Evolutionary conservation across 1,139 yeast species (phyloP).

Genomic region (Kodamaea suecica): DNA sequence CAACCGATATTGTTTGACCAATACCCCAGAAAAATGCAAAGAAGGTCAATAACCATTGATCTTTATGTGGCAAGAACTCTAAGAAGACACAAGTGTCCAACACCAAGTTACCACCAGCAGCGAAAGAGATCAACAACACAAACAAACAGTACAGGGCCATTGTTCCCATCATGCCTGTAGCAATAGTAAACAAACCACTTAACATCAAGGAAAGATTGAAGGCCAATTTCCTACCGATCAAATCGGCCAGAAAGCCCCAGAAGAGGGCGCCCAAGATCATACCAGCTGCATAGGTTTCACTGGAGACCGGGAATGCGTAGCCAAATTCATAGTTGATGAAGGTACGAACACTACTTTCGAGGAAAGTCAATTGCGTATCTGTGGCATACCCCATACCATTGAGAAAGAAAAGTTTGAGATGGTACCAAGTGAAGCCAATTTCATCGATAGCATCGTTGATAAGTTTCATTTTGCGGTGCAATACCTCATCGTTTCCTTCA

Average conservation of each 20-base stretch:
- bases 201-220: constrained; percentile 35
- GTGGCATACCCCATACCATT: constrained; percentile 66
- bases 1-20: constrained; percentile 33
- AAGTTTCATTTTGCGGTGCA: constrained; percentile 35
- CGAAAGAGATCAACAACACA: constrained; percentile 22
- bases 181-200: constrained; percentile 23
- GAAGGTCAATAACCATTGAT: constrained; percentile 37
- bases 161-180: constrained; percentile 30
- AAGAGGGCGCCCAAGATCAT: constrained; percentile 52
- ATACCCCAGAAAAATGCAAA: constrained; percentile 39
- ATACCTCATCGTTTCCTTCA: constrained; percentile 25
- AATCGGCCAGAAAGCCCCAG: constrained; percentile 23
- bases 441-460: constrained; percentile 50
- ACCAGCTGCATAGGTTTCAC: constrained; percentile 35
- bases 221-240: constrained; percentile 28
- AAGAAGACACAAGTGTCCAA: constrained; percentile 30
- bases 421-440: constrained; percentile 51
- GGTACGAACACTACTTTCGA: constrained; percentile 36
- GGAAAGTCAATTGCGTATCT: constrained; percentile 53
- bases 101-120: constrained; percentile 31
- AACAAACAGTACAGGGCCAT: constrained; percentile 28
- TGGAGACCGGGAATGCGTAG: constrained; percentile 28
- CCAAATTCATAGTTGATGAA: constrained; percentile 44
- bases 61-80: constrained; percentile 25
- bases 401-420: constrained; percentile 37